Conservation (phyloP, 2,329 filamentous ascomycete species). For the Sporothrix pseudoabietina region DNA sequence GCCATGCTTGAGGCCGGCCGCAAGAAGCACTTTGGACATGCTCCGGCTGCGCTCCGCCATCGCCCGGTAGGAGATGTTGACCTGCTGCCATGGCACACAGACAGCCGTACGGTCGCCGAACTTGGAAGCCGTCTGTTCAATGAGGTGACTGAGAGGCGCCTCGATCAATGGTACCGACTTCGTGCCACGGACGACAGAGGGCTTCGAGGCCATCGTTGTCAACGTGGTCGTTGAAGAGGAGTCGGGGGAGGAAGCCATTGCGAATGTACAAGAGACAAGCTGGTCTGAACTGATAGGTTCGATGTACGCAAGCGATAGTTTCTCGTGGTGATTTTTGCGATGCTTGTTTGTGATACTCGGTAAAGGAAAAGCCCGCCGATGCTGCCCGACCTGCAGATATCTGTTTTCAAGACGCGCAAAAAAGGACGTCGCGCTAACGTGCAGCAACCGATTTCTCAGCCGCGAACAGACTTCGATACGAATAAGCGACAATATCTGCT, state of each 20-base stretch:
- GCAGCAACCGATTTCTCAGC: not conserved
- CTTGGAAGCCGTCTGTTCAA: not conserved
- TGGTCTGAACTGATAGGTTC: not conserved
- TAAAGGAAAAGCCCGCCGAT: not conserved
- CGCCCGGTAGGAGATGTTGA: not conserved
- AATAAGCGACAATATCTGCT: not conserved
- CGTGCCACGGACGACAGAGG: not conserved
- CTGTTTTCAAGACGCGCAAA: not conserved
- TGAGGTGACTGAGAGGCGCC: not conserved
- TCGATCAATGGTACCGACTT: not conserved
- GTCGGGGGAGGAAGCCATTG: not conserved
- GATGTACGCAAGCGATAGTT: no score
- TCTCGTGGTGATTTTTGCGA: not conserved
- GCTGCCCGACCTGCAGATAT: not conserved
- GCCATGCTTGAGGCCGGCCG: not conserved
- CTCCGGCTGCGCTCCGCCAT: not conserved
- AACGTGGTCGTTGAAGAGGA: not conserved
- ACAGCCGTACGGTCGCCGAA: not conserved
- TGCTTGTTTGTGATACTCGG: not conserved
- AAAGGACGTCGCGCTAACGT: not conserved
- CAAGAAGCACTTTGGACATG: constrained; percentile 1
- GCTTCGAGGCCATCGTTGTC: not conserved
- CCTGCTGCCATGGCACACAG: not conserved
- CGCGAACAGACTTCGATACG: no score
- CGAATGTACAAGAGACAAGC: not conserved